Evolutionary conservation across 805 yeast genomes (phyloP), one percentile per base, ranked within the genome.

Genomic region (Yamadazyma tumulicola): DNA sequence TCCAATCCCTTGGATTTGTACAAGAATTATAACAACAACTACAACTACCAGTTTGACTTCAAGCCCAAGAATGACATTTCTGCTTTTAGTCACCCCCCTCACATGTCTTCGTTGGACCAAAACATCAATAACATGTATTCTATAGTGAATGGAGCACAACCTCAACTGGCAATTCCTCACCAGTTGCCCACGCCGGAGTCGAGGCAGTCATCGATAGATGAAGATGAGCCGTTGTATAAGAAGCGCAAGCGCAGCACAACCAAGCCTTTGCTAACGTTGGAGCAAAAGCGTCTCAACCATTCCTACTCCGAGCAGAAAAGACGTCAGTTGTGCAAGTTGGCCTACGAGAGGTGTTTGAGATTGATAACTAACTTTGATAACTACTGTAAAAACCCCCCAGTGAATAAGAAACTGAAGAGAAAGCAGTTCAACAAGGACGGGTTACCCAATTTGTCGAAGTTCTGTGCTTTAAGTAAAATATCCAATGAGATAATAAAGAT

Each of bases 381-480:
- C 15, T 67, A 55, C 42, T 52, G 52, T 38, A 55, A 57, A 28
- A 55, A 54, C 27, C 53, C 59, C 26, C 57, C 53, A 20, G 29
- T 46, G 7, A 57, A 55, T 15, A 55, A 58, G 34, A 59, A 59
- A 44, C 49, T 58, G 11, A 65, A 63, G 42, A 48, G 70, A 35
- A 60, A 61, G 29, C 64, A 62, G 38, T 49, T 64, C 31, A 63
- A 55, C 37, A 67, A 66, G 47, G 69, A 64, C 25, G 72, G 72
- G 7, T 59, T 67, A 45, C 72, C 72, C 14, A 67, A 67, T 45
- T 57, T 67, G 40, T 59, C 66, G 15, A 67, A 67, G 46, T 70
- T 64, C 47, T 57, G 61, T 36, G 71, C 72, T 2, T 59, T 67
- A 46, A 51, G 56, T 34, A 57, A 64, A 40, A 64, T 67, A 21